A percentile compares a stretch with the other conserved stretches of the same genome.
These are phyloP conservation scores for Phytophthora vignae DNA, from an alignment of 352 stramenopile genomes.

Conservation along the genomic window DNA sequence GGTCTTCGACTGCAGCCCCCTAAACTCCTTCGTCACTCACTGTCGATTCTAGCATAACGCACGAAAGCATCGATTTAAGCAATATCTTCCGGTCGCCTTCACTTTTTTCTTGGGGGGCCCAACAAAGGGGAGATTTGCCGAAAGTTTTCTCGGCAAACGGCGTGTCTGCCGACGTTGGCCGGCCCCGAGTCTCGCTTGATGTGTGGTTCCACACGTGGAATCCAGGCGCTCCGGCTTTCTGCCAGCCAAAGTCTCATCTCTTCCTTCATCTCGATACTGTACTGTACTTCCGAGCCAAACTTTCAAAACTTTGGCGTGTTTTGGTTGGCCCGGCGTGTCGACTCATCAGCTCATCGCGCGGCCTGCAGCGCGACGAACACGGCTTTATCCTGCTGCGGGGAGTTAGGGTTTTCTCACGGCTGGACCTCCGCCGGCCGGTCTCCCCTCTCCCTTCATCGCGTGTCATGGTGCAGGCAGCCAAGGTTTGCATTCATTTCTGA, in stretches of 20 bases:
- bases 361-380: constrained; percentile 21
- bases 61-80: neutral
- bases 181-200: constrained; percentile 21
- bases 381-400: constrained; percentile 22
- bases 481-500: constrained; percentile 37
- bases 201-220: constrained; percentile 24
- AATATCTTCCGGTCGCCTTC: neutral
- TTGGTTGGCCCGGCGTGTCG: constrained; percentile 35
- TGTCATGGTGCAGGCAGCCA: constrained; percentile 5
- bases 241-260: constrained; percentile 17
- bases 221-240: constrained; percentile 33
- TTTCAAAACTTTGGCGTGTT: constrained; percentile 39
- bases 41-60: neutral
- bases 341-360: constrained; percentile 29
- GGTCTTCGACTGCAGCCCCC: too few species aligned
- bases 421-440: constrained; percentile 10
- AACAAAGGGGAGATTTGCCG: neutral
- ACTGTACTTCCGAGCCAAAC: neutral
- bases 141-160: neutral
- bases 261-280: neutral
- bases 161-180: too few species aligned
- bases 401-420: constrained; percentile 25
- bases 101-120: neutral
- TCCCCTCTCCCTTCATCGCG: constrained; percentile 7
- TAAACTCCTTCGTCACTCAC: too few species aligned